A percentile compares a stretch with the other conserved stretches of the same genome.
phyloP scores from a whole-genome alignment of 2,329 filamentous ascomycete species.

The Endothia cerciana region DNA sequence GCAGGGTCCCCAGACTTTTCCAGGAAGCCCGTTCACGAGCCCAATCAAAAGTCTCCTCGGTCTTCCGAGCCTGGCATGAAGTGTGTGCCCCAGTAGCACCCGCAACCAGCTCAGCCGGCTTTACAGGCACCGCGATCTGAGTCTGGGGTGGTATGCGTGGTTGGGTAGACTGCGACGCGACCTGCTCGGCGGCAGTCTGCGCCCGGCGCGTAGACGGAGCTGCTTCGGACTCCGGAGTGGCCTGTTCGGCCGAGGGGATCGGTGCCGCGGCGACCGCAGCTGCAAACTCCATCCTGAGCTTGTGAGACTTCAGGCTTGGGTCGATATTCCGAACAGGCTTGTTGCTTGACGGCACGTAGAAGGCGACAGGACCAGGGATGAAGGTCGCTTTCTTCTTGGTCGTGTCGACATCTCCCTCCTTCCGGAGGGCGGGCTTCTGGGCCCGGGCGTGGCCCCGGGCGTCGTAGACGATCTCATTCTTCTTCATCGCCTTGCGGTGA shows the following conservation, averaged over 20 bases:
- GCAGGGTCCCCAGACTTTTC: not conserved
- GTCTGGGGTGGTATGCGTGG: not conserved
- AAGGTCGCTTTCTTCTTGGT: conserved; percentile 11
- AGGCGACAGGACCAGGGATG: conserved; percentile 9
- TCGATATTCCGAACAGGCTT: conserved; percentile 18
- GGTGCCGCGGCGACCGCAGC: conserved; percentile 3
- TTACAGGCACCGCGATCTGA: not conserved
- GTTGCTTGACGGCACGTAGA: conserved; percentile 24
- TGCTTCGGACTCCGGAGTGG: not conserved
- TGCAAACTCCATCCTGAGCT: conserved; percentile 1
- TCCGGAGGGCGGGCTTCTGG: conserved; percentile 18
- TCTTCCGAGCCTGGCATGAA: not conserved
- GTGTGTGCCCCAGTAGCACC: not conserved
- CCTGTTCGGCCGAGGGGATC: conserved; percentile 4
- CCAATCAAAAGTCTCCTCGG: not conserved
- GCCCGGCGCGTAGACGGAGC: too few species aligned
- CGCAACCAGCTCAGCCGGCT: not conserved
- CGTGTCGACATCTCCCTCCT: not conserved
- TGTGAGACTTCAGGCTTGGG: not conserved
- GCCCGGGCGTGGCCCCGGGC: conserved; percentile 10
- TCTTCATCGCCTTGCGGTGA: conserved; percentile 19
- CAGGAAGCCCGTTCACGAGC: not conserved
- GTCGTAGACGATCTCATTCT: conserved; percentile 23
- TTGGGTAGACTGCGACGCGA: not conserved
- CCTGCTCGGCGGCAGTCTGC: not conserved